These are phyloP conservation scores for Microdochium nivale DNA, from an alignment of 2,329 filamentous ascomycete species.

Conservation along the genomic window DNA sequence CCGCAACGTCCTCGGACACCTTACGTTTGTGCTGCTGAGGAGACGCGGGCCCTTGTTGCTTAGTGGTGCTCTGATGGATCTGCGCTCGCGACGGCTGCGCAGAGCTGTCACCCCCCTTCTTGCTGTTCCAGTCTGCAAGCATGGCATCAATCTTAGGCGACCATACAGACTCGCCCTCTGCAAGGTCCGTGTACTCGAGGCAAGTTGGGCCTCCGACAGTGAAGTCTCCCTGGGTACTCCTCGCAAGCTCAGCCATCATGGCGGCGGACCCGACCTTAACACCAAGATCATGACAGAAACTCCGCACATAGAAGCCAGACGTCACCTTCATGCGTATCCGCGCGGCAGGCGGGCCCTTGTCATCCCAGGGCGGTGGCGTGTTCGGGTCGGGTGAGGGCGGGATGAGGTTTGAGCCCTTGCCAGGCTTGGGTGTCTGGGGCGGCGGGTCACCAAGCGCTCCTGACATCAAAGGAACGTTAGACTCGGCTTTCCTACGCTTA, in stretches of 20 bases:
- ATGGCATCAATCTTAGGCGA: conserved; percentile 58
- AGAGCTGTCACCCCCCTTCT: conserved; percentile 4
- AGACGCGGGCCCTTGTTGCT: neutral
- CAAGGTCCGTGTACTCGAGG: conserved; percentile 69
- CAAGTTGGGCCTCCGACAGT: conserved; percentile 61
- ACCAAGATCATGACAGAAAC: conserved; percentile 86
- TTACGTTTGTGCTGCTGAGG: neutral
- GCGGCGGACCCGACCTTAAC: conserved; percentile 71
- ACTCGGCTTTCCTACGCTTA: conserved; percentile 26
- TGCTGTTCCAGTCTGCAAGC: conserved; percentile 32
- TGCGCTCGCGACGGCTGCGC: conserved; percentile 8
- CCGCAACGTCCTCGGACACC: neutral
- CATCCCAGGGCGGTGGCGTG: conserved; percentile 47
- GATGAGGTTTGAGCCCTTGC: conserved; percentile 45
- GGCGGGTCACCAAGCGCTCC: conserved; percentile 45
- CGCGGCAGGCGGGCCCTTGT: conserved; percentile 64
- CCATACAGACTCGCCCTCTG: conserved; percentile 73
- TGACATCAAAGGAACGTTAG: conserved; percentile 43
- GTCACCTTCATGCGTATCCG: conserved; percentile 86
- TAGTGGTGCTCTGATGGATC: conserved; percentile 1
- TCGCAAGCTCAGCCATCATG: conserved; percentile 77
- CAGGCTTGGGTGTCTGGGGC: conserved; percentile 26
- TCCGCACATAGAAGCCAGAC: conserved; percentile 94
- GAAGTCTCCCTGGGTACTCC: conserved; percentile 77
- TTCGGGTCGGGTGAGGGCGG: conserved; percentile 35